Base-by-base conservation (phyloP, 208 protist species). In the Acanthamoeba comandoni region DNA sequence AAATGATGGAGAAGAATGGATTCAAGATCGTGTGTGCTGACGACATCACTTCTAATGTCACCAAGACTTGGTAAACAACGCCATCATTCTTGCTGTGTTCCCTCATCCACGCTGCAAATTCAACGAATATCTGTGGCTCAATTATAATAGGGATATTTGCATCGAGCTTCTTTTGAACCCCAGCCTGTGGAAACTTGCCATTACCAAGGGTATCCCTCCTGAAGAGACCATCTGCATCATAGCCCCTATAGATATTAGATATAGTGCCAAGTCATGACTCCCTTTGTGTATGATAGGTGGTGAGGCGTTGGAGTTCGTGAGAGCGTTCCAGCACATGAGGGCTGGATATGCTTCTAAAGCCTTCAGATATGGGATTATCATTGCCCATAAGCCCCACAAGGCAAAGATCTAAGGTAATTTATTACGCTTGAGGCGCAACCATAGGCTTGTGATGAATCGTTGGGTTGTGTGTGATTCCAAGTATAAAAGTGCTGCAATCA, bases 141-240 rank as follows among this genome's bases (percentile, higher is more conserved):
- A 49, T 26, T 12, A 17, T 12, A 71, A 71, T 15, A 80, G 70
- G 70, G 70, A 80, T 49, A 80, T 80, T 22, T 80, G 70, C 5
- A 22, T 29, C 4, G 70, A 80, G 9, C 31, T 80, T 7, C 51
- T 80, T 22, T 22, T 55, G 17, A 80, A 80, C 19, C 70, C 70
- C 31, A 80, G 48, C 9, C 70, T 80, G 31, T 80, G 70, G 70
- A 80, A 80, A 49, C 48, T 80, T 12, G 70, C 70, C 19, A 58
- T 80, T 49, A 80, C 70, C 9, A 80, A 80, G 70, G 67, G 67
- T 67, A 67, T 12, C 58, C 53, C 12, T n/a, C n/a, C n/a, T n/a
- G n/a, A n/a, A n/a, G n/a, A n/a, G n/a, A n/a, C n/a, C n/a, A n/a
- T n/a, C n/a, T n/a, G n/a, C n/a, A n/a, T n/a, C n/a, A n/a, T n/a